Evolutionary conservation across 1,284 basidiomycete genomes (phyloP), one percentile per base, ranked within the genome.

Genomic region (Mycena citricolor): DNA sequence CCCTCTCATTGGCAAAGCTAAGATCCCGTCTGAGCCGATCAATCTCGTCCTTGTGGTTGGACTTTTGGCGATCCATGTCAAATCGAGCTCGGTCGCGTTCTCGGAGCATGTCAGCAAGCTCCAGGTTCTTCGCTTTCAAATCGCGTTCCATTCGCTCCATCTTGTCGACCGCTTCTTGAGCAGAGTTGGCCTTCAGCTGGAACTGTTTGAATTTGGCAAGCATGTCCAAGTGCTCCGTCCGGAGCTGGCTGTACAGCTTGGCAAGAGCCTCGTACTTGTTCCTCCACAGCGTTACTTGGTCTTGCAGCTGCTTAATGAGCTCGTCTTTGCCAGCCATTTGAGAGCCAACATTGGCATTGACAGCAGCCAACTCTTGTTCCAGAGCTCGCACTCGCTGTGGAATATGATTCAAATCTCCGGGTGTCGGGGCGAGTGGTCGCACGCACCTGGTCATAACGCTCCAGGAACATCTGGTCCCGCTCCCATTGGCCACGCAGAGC

Each of bases 91-190:
- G 80, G 64, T 99, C 97, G 28, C 97, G 83, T 67, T 99, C 97
- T 41, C 95, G 83, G 57, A 99, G 90, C 97, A 99, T 99, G 63
- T 99, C 97, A 21, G 95, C 95, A 24, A 99, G 74, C 66, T 99
- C 97, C 44, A 99, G 70, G 63, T 98, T 99, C 80, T 99, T 99
- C 30, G 92, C 78, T 72, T 99, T 99, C 59, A 98, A 76, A 64
- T 99, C 97, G 26, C 94, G 77, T 65, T 99, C 97, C 94, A 99
- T 99, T 49, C 94, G 78, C 67, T 99, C 97, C 94, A 99, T 98
- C 60, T 86, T 87, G 67, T 99, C 95, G 40, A 99, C 88, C n/a
- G 95, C 92, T 68, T 99, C 97, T 65, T 98, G 95, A 0, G 97
- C 94, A 42, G 94, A 97, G 64, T 94, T 97, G 16, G 97, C 97